Evolutionary conservation across 2,329 filamentous ascomycete genomes (phyloP).

Genomic region (Setomelanomma holmii): DNA sequence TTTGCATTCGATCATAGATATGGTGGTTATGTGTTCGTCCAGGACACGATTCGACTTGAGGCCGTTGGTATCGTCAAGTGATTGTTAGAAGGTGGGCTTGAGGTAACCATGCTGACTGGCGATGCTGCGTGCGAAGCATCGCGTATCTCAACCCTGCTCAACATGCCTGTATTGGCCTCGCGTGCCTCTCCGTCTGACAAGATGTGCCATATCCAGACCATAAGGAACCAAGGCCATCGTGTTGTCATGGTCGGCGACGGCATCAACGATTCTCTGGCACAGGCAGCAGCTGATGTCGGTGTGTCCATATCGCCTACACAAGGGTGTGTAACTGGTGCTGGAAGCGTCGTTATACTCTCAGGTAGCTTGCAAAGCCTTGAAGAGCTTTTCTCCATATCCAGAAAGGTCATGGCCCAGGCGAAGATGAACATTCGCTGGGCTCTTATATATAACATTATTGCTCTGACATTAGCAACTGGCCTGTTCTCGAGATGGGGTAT

Average conservation of each 20-base stretch:
- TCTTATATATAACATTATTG: slow-evolving; percentile 6
- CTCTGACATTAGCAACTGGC: slow-evolving; percentile 7
- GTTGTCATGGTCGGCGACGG: slow-evolving; percentile 15
- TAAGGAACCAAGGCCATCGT: slow-evolving; percentile 5
- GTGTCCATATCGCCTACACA: slow-evolving; percentile 11
- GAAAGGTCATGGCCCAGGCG: slow-evolving; percentile 4
- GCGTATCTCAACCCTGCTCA: slow-evolving; percentile 7
- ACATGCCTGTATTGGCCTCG: slow-evolving; percentile 6
- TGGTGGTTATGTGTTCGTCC: neutral
- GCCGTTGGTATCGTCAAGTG: neutral
- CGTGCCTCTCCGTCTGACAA: slow-evolving; percentile 12
- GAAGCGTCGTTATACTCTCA: slow-evolving; percentile 10
- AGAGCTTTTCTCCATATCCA: slow-evolving; percentile 5
- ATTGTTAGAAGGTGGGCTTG: neutral
- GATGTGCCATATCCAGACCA: slow-evolving; percentile 2
- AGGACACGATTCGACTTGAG: neutral
- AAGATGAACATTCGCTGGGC: slow-evolving; percentile 8
- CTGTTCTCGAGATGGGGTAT: slow-evolving; percentile 4
- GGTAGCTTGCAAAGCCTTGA: slow-evolving; percentile 1
- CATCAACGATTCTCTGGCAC: slow-evolving; percentile 9
- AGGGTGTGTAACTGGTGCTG: slow-evolving; percentile 7
- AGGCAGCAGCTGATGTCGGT: slow-evolving; percentile 10
- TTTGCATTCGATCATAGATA: neutral
- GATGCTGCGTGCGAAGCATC: slow-evolving; percentile 7
- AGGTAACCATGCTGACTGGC: slow-evolving; percentile 9